Evolutionary conservation across 2,329 filamentous ascomycete genomes (phyloP).

Genomic region (Colletotrichum tabaci): DNA sequence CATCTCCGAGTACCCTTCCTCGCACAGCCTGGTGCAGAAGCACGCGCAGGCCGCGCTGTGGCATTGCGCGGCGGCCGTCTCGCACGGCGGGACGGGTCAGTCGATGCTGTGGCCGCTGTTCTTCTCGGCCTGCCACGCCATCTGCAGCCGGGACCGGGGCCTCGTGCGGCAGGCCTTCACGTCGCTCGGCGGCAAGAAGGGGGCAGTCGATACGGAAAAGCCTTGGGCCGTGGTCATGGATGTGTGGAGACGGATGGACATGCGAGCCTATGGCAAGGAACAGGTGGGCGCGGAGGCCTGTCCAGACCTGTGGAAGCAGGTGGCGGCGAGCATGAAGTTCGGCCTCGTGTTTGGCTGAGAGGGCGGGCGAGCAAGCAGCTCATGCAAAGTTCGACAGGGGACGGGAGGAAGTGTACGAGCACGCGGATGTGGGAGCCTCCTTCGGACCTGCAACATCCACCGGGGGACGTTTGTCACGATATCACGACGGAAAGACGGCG

Average conservation of each 20-base stretch:
- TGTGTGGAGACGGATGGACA: constrained; percentile 41
- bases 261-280: constrained; percentile 37
- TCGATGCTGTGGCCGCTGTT: constrained; percentile 42
- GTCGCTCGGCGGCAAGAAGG: constrained; percentile 35
- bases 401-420: neutral
- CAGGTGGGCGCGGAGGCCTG: constrained; percentile 32
- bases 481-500: neutral
- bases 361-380: neutral
- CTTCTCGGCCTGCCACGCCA: constrained; percentile 39
- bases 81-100: constrained; percentile 36
- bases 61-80: constrained; percentile 41
- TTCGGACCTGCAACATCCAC: neutral
- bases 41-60: constrained; percentile 41
- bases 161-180: constrained; percentile 42
- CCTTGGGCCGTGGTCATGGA: constrained; percentile 41
- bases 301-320: constrained; percentile 37
- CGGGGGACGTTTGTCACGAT: neutral
- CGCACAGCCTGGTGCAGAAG: constrained; percentile 38
- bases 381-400: neutral
- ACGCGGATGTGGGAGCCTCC: neutral
- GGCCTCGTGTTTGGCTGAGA: constrained; percentile 40
- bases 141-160: constrained; percentile 41
- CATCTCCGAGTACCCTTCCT: constrained; percentile 35
- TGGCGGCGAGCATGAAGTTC: constrained; percentile 40
- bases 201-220: constrained; percentile 37